Conservation (phyloP, 164 flowering plant genomes). For the Vitis cinerea region DNA sequence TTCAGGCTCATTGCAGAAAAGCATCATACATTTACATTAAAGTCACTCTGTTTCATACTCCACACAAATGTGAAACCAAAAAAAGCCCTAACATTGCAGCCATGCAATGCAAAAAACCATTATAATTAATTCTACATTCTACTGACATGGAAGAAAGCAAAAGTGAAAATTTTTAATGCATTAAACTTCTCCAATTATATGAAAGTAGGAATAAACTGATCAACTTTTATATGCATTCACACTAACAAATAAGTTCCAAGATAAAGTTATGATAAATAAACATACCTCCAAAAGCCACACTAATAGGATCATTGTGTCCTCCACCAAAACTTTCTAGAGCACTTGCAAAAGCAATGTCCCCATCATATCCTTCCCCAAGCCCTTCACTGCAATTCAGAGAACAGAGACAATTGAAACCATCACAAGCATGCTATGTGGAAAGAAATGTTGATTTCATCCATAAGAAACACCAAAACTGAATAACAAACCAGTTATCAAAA, state of each 20-base stretch:
- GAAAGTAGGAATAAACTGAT: too few relatives aligned
- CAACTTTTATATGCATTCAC: too few relatives aligned
- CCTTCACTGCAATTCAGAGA: slow-evolving; percentile 67
- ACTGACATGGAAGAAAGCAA: neutral
- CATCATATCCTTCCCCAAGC: slow-evolving; percentile 94
- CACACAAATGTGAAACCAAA: neutral
- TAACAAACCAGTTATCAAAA: neutral
- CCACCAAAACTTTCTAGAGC: slow-evolving; percentile 94
- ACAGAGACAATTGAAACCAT: neutral
- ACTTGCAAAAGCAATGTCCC: slow-evolving; percentile 91
- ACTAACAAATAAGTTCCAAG: neutral
- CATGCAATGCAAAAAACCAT: neutral
- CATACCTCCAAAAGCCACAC: slow-evolving; percentile 95
- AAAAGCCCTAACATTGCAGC: neutral
- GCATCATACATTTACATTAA: neutral
- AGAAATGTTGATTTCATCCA: neutral
- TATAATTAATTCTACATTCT: too few relatives aligned
- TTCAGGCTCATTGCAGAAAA: neutral
- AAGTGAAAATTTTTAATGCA: neutral
- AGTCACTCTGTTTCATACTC: neutral
- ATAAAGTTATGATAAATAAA: neutral
- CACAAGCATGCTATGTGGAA: neutral
- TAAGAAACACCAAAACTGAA: too few relatives aligned
- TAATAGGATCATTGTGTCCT: slow-evolving; percentile 92
- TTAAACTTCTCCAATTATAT: neutral